phyloP scores from a whole-genome alignment of 371 early-diverging fungal species.

The Haplosporangium sp. region DNA sequence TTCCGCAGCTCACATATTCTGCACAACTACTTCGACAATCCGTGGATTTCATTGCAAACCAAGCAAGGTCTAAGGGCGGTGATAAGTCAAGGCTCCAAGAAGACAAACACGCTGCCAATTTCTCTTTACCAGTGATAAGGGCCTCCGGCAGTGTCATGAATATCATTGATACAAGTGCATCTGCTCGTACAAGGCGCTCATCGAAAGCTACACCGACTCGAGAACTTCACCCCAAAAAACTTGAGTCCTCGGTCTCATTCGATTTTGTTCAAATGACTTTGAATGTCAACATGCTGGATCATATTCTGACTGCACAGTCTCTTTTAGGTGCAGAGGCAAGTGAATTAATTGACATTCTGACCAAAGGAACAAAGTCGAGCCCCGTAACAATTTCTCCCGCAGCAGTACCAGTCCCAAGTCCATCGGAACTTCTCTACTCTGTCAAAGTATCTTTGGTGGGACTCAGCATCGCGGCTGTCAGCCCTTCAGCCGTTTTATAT shows the following conservation, averaged over 20 bases:
- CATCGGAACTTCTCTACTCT: slow-evolving; percentile 58
- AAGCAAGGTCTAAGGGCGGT: slow-evolving; percentile 19
- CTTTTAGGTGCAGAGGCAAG: slow-evolving; percentile 82
- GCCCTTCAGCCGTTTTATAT: slow-evolving; percentile 74
- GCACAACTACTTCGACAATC: slow-evolving; percentile 70
- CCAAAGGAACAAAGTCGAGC: slow-evolving; percentile 53
- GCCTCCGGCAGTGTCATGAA: slow-evolving; percentile 66
- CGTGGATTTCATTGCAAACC: slow-evolving; percentile 63
- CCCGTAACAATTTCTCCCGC: slow-evolving; percentile 14
- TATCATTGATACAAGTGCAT: slow-evolving; percentile 30
- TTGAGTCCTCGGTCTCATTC: slow-evolving; percentile 70
- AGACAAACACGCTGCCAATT: slow-evolving; percentile 60
- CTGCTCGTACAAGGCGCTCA: slow-evolving; percentile 30
- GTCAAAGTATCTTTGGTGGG: slow-evolving; percentile 75
- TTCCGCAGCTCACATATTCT: slow-evolving; percentile 60
- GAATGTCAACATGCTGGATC: slow-evolving; percentile 81
- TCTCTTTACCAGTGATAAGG: slow-evolving; percentile 70
- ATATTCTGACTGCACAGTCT: slow-evolving; percentile 82
- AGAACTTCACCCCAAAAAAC: slow-evolving; percentile 50
- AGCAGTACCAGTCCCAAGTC: background rate
- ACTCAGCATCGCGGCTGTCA: slow-evolving; percentile 71
- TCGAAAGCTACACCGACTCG: slow-evolving; percentile 41
- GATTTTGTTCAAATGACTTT: slow-evolving; percentile 75
- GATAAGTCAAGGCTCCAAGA: slow-evolving; percentile 37
- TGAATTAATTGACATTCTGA: slow-evolving; percentile 78